Conservation (phyloP, 2,329 filamentous ascomycete genomes). For the Colletotrichum musae region DNA sequence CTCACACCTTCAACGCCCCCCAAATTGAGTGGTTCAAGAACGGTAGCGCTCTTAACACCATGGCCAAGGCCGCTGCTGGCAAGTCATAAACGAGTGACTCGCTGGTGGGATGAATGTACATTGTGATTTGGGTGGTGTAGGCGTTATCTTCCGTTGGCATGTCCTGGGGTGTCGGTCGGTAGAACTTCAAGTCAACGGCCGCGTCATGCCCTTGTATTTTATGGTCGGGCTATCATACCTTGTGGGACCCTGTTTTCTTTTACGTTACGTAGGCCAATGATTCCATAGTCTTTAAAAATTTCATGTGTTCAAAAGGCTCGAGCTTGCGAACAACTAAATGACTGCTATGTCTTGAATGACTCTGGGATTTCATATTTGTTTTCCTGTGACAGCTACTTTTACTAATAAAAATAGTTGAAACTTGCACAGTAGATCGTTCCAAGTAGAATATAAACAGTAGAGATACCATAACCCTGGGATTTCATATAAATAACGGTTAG, state of each 20-base stretch:
- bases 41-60: slow-evolving; percentile 96
- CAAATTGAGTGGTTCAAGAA: slow-evolving; percentile 99
- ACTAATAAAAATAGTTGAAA: no score
- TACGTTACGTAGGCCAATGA: slow-evolving; percentile 45
- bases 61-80: slow-evolving; percentile 78
- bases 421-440: no score
- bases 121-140: slow-evolving; percentile 46
- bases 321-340: no score
- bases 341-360: no score
- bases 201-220: slow-evolving; percentile 34
- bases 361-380: no score
- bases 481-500: no score
- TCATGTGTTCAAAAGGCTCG: slow-evolving; percentile 42
- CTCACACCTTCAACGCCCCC: slow-evolving; percentile 97
- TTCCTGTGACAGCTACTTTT: no score
- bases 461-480: no score
- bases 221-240: slow-evolving; percentile 39
- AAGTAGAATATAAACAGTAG: no score
- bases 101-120: slow-evolving; percentile 28
- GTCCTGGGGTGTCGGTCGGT: slow-evolving; percentile 38
- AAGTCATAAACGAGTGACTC: slow-evolving; percentile 49
- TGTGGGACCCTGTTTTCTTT: slow-evolving; percentile 43
- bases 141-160: slow-evolving; percentile 45
- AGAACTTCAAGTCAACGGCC: slow-evolving; percentile 33
- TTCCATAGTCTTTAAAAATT: slow-evolving; percentile 53